These are phyloP conservation scores for Aspergillus phoenicis DNA, from an alignment of 2,329 filamentous ascomycete genomes.

Conservation along the genomic window DNA sequence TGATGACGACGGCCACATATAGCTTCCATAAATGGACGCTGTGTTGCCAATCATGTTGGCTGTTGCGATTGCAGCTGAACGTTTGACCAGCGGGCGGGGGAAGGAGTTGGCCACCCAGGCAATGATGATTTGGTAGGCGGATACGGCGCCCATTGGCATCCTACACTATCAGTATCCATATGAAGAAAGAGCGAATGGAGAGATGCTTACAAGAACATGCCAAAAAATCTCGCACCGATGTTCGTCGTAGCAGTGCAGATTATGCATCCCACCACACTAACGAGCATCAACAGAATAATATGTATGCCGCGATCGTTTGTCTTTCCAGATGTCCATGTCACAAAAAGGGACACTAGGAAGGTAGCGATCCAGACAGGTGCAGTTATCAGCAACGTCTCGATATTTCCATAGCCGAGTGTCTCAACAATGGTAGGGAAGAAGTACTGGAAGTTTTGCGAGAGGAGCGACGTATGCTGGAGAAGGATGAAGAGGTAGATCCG, in stretches of 20 bases:
- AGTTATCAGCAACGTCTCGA: slow-evolving; percentile 50
- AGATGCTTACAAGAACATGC: slow-evolving; percentile 56
- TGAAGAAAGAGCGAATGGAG: neutral
- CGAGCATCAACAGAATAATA: slow-evolving; percentile 56
- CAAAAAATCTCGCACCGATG: slow-evolving; percentile 60
- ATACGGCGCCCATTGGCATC: slow-evolving; percentile 58
- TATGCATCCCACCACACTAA: slow-evolving; percentile 58
- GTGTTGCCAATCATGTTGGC: slow-evolving; percentile 48
- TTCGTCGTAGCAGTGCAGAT: slow-evolving; percentile 57
- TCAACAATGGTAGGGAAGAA: slow-evolving; percentile 68
- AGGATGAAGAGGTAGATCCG: slow-evolving; percentile 47
- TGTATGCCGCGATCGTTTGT: slow-evolving; percentile 60
- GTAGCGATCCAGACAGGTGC: slow-evolving; percentile 60
- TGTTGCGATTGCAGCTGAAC: slow-evolving; percentile 46
- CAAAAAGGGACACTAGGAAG: slow-evolving; percentile 56
- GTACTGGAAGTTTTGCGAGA: slow-evolving; percentile 62
- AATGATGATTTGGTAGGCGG: slow-evolving; percentile 48
- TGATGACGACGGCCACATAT: slow-evolving; percentile 39
- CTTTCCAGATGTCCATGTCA: slow-evolving; percentile 58
- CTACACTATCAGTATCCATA: slow-evolving; percentile 10
- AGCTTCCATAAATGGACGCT: slow-evolving; percentile 45
- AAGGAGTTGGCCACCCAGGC: slow-evolving; percentile 49
- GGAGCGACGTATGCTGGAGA: slow-evolving; percentile 52
- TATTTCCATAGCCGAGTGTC: slow-evolving; percentile 58
- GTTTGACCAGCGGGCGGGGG: slow-evolving; percentile 48